Base-by-base conservation (phyloP, 2,329 filamentous ascomycete species). In the Aureobasidium melanogenum region DNA sequence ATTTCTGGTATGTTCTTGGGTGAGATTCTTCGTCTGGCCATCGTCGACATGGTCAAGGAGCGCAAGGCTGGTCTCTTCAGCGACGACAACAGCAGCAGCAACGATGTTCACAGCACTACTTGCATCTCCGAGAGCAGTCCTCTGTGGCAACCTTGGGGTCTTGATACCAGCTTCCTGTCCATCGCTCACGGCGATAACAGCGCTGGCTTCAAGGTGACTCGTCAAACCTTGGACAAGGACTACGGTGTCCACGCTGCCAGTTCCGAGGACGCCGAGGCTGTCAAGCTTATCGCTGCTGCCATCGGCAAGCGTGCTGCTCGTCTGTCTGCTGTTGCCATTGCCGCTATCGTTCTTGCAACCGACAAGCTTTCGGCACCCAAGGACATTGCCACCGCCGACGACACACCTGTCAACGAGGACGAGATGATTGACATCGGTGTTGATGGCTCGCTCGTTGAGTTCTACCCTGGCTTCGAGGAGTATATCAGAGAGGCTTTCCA, bases 1-100 rank as follows among this genome's bases (percentile, higher is more conserved):
- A 88, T 99, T 17, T 96, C 91, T 0, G 94, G 94, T 73, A 97
- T 99, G 93, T 99, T 97, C 78, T 76, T 99, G 52, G 94, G 94
- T 60, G 94, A 99, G 74, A 92, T 97, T 65, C 82, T 97, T 60
- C 88, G 94, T 60, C 82, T 90, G 47, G 86, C 87, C 17, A 77
- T 97, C 24, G 73, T 94, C 55, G 80, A 85, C 62, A 82, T 97
- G 72, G 78, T 92, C 69, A 82, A 88, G 67, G 82, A 89, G 67
- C 79, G 85, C 30, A 73, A 80, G 0, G 76, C 88, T 7, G 80
- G 85, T 2, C 81, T 97, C 38, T 95, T 97, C 82, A 83, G 82
- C 67, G 88, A 92, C 68, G 82, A 83, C 61, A 86, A 89, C 75
- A 88, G 88, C 26, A 85, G 83, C 69, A 81, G 80, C 66, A 91